Conservation (phyloP, 768 basidiomycete species). For the Austroboletus eburneus region DNA sequence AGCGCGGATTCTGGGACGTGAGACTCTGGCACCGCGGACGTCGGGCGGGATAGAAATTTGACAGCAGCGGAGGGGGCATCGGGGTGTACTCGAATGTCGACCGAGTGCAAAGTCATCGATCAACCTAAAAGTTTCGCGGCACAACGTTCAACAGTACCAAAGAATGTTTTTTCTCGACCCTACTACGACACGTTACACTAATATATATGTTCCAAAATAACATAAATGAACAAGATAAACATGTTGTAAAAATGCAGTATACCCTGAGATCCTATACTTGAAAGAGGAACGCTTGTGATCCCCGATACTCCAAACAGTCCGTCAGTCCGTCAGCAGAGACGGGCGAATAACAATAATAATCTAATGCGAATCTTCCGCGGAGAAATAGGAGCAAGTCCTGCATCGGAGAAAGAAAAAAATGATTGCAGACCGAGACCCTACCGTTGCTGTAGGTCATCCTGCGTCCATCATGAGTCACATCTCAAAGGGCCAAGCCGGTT, state of each 20-base stretch:
- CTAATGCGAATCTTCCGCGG: slow-evolving; percentile 25
- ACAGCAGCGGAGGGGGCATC: slow-evolving; percentile 42
- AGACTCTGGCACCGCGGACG: slow-evolving; percentile 11
- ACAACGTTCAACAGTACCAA: slow-evolving; percentile 14
- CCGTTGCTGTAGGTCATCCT: background rate
- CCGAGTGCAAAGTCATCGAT: slow-evolving; percentile 19
- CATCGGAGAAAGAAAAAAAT: slow-evolving; percentile 1
- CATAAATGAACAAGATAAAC: slow-evolving; percentile 37
- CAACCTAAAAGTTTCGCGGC: too few species aligned
- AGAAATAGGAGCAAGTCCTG: slow-evolving; percentile 7
- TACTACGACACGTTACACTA: slow-evolving; percentile 30
- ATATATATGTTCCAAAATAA: slow-evolving; percentile 33
- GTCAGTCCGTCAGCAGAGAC: slow-evolving; percentile 20
- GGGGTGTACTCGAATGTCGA: slow-evolving; percentile 39
- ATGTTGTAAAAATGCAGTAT: slow-evolving; percentile 33
- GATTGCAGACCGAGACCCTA: background rate
- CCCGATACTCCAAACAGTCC: slow-evolving; percentile 32
- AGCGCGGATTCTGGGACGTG: slow-evolving; percentile 35
- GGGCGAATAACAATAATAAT: slow-evolving; percentile 31
- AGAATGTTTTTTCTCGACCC: slow-evolving; percentile 2
- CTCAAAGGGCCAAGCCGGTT: background rate
- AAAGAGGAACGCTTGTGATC: slow-evolving; percentile 22
- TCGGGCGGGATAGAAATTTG: slow-evolving; percentile 35
- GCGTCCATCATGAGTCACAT: background rate
- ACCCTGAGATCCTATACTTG: slow-evolving; percentile 30